Base-by-base conservation (phyloP, 2,329 filamentous ascomycete species). In the Cyclaneusma minus region DNA sequence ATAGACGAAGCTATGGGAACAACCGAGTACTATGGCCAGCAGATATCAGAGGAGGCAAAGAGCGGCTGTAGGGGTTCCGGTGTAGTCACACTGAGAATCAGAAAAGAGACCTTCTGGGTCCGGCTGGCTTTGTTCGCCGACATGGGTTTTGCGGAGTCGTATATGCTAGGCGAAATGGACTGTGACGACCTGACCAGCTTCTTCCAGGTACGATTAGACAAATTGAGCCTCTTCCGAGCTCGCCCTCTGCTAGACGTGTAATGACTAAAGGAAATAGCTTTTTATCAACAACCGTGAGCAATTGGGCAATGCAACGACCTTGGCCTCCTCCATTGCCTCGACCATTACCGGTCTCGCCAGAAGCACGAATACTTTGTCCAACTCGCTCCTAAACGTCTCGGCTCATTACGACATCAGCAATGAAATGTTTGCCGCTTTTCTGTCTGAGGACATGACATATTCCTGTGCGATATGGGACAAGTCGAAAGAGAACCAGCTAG, bases 381-480 rank as follows among this genome's bases (percentile, higher is more conserved):
- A 66, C 36, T 56, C 68, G 2, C 58, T 68, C 7, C 54, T 78
- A 22, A 80, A 83, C 42, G 70, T 78, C 27, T 64, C 64, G 3
- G 73, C 74, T 4, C 77, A 83, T 37, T 83, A 83, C 45, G 76
- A 83, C 40, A 77, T 81, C 34, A 73, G 68, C 36, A 82, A 82
- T 41, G 69, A 72, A 31, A 78, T 81, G 70, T 81, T 82, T 39
- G 69, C 72, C 5, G 71, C 74, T 0, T 81, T 81, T 37, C 55
- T 81, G 15, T 78, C 72, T 0, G 58, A 65, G n/a, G 76, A 81
- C 41, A 81, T 82, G 75, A 80, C 74, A 4, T 81, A 80, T 40
- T 79, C 72, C 1, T 79, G 74, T 42, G 67, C 75, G 3, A 69
- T 79, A 25, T 78, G 74, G 73, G 52, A 58, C 22, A 50, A 45